phyloP scores from a whole-genome alignment of 2,329 filamentous ascomycete genomes.

The Elsinoe ampelina region DNA sequence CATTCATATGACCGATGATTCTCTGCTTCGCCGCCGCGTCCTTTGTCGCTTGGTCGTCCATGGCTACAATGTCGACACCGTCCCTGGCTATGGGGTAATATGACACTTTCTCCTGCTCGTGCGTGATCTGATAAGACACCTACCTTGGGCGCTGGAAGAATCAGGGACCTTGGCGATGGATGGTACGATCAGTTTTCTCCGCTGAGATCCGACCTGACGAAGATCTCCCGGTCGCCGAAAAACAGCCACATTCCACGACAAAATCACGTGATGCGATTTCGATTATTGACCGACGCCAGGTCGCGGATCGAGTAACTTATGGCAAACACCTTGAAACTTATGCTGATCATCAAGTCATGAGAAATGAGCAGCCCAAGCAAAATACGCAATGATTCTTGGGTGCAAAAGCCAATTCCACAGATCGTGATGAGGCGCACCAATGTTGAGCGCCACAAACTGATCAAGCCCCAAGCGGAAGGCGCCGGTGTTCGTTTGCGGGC shows the following conservation, averaged over 20 bases:
- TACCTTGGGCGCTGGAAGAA: conserved; percentile 12
- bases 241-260: background rate
- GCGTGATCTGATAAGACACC: conserved; percentile 17
- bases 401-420: background rate
- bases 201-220: conserved; percentile 6
- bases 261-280: background rate
- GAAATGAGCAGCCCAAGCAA: background rate
- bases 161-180: conserved; percentile 1
- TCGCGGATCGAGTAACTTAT: background rate
- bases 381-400: background rate
- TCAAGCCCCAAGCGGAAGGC: conserved; percentile 8
- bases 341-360: background rate
- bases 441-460: conserved; percentile 1
- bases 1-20: conserved; percentile 79
- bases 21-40: conserved; percentile 47
- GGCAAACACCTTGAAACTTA: background rate
- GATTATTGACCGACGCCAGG: background rate
- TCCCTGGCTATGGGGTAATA: no score
- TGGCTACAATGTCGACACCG: background rate
- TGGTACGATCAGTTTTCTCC: background rate
- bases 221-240: conserved; percentile 2
- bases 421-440: conserved; percentile 6
- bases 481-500: background rate
- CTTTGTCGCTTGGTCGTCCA: conserved; percentile 23
- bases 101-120: no score